Conservation (phyloP, 78 protist species). For the Pigoraptor vietnamica region DNA sequence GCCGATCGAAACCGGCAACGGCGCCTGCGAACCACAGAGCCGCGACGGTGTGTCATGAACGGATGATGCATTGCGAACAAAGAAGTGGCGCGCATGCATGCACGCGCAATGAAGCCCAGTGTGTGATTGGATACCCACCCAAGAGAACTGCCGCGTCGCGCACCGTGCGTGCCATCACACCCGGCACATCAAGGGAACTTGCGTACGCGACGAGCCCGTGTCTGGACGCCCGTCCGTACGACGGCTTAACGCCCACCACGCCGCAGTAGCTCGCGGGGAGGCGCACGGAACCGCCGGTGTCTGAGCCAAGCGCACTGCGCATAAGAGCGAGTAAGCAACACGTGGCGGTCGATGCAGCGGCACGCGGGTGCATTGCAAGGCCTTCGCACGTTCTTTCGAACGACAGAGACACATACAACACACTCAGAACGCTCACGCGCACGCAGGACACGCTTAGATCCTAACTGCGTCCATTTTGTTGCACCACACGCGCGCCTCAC, state of each 20-base stretch:
- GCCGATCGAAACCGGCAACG: not conserved
- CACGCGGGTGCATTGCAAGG: no score
- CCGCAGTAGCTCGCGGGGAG: slow-evolving; percentile 40
- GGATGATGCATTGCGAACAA: not conserved
- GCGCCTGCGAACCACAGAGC: not conserved
- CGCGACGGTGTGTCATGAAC: not conserved
- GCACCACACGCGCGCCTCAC: no score
- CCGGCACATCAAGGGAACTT: not conserved
- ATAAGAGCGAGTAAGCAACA: no score
- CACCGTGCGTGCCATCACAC: not conserved
- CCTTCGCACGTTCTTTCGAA: no score
- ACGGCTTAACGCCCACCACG: slow-evolving; percentile 44
- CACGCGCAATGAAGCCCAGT: not conserved
- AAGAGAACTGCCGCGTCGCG: not conserved
- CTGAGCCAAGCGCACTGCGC: slow-evolving; percentile 22
- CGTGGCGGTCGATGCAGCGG: no score
- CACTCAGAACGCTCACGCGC: no score
- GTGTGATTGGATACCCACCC: no score
- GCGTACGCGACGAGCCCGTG: slow-evolving; percentile 29
- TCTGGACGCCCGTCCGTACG: slow-evolving; percentile 24
- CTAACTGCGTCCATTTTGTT: no score
- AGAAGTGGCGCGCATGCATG: no score
- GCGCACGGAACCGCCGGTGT: slow-evolving; percentile 49
- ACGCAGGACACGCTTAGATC: no score
- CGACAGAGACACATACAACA: no score